Percentiles rank a stretch among this genome's conserved stretches.
Conservation (phyloP, 768 basidiomycete genomes). For the Vararia minispora region DNA sequence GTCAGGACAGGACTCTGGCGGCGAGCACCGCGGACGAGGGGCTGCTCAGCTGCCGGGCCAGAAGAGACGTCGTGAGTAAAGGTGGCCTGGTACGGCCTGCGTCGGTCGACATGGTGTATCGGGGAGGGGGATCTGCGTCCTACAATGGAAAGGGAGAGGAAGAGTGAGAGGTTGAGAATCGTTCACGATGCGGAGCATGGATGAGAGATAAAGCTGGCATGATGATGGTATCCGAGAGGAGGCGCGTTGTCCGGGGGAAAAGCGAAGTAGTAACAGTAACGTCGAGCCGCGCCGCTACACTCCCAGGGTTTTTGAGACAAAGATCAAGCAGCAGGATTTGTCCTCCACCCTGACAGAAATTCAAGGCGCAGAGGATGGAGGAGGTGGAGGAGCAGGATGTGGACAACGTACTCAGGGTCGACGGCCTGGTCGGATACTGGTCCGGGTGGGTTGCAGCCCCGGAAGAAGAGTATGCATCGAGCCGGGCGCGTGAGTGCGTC, state of each 20-base stretch:
- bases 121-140: constrained; percentile 14
- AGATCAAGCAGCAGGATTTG: constrained; percentile 5
- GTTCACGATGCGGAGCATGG: constrained; percentile 7
- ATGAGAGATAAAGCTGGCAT: constrained; percentile 15
- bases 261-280: constrained; percentile 5
- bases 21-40: no score
- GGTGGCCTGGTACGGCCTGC: no score
- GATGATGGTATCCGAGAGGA: constrained; percentile 12
- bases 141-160: constrained; percentile 14
- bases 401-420: constrained; percentile 17
- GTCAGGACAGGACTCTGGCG: no score
- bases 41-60: no score
- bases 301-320: constrained; percentile 14
- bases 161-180: constrained; percentile 14
- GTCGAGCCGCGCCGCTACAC: constrained; percentile 8
- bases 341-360: constrained; percentile 13
- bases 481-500: no score
- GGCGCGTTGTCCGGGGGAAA: constrained; percentile 10
- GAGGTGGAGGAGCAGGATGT: constrained; percentile 14
- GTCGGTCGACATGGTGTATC: no score
- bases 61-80: no score
- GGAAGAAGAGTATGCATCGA: no score
- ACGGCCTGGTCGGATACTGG: constrained; percentile 12
- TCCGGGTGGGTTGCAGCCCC: no score
- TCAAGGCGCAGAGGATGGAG: constrained; percentile 6